Base-by-base conservation (phyloP, 2,329 filamentous ascomycete genomes). In the Nigrograna mackinnonii region DNA sequence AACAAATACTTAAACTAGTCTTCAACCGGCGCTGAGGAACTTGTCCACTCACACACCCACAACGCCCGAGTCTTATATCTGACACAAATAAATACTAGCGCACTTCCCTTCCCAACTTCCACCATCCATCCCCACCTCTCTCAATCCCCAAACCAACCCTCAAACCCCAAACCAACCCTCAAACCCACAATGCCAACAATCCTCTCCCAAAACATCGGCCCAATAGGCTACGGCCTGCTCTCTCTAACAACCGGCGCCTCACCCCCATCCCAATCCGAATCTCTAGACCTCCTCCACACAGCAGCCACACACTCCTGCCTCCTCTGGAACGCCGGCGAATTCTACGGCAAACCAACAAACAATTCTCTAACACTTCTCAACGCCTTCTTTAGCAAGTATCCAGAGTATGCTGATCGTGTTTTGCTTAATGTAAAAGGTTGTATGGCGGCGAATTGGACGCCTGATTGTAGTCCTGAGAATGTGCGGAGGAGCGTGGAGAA, bases 301-400 rank as follows among this genome's bases (percentile, higher is more conserved):
- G 56, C 71, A 12, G 39, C 50, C 11, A 47, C 61, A 1, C 22
- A 44, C 6, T 70, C 71, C 20, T 57, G 65, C 32, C 72, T 72
- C 46, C 64, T 72, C 48, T 75, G 71, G 71, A 74, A 75, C 46
- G 72, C 64, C 13, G 72, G 69, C 36, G 64, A 68, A 37, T 52
- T 72, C 46, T 74, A 74, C 55, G 72, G 72, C 16, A 57, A 64
- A 4, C 57, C 67, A 1, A 62, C 70, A 11, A 51, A 54, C 39
- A 77, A 74, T 52, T 67, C 60, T 11, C 56, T 77, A 1, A 63
- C 69, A 16, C 55, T 78, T 12, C 59, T 78, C 12, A 60, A 67
- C 13, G 57, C 64, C 16, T 77, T 76, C 57, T 78, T 76, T 46
- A 57, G 57, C n/a, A 68, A 71, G 45, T 71, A 77, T 45, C 74